Evolutionary conservation across 176 grass and related monocot genomes (phyloP), one percentile per base, ranked within the genome.

Genomic region (Aegilops bicornis): DNA sequence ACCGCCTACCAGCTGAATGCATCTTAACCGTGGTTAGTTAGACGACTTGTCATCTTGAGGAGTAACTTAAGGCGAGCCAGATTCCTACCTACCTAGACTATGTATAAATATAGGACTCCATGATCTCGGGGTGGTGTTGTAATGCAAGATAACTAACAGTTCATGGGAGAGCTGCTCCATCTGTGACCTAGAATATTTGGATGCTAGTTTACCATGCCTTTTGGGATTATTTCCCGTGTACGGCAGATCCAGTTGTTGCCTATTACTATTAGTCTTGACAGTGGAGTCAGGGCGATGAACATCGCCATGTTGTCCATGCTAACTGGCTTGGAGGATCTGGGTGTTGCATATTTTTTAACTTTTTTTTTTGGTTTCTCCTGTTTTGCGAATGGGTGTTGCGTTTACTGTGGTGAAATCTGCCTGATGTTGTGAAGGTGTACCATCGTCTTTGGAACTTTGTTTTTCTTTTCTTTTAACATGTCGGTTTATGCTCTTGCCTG

Each of bases 121-220:
- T 77, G 47, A 56, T 77, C 27, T 22, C 47, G 29, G 2, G 4
- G 17, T 77, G 74, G 2, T 77, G 45, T 52, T 56, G 74, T 77
- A 77, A 77, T 77, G 47, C 42, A 75, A 75, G 72, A 29, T 43
- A 75, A 47, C 71, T 73, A 73, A 48, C 42, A 48, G 42, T 48
- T 25, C 73, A 22, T 85, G 25, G 22, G 13, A 68, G 25, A 35
- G 82, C 13, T 77, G 47, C 77, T 75, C 69, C 39, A 56, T 47
- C 29, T 27, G 15, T 66, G 47, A 22, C 33, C 60, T 4, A 29
- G 47, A 80, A 62, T 69, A 74, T 75, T 79, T 80, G 76, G 67
- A 65, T 80, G 56, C 15, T 77, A 42, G 79, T 65, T 67, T 65
- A 74, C n/a, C 31, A 66, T 76, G 82, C 43, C 69, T 67, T 19